Percentiles rank a stretch among this genome's conserved stretches.
Evolutionary conservation across 176 grass and related monocot species (phyloP).

Genomic region (Carex scoparia): DNA sequence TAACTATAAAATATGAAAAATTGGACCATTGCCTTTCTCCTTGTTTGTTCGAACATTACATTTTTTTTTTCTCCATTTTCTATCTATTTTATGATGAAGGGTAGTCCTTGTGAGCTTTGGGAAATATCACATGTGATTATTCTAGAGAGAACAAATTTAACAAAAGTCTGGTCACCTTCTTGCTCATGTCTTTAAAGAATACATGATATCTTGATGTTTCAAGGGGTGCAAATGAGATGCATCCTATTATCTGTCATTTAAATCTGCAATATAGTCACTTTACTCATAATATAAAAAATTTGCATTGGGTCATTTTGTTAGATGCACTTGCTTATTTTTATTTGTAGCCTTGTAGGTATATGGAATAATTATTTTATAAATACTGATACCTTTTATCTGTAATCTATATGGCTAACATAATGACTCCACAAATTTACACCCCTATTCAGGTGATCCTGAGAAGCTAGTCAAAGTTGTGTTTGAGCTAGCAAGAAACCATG

Average conservation of each 20-base stretch:
- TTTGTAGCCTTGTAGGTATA: background rate
- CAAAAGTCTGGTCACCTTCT: background rate
- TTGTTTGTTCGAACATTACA: no score
- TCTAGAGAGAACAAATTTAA: background rate
- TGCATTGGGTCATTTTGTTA: background rate
- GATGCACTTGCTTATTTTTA: background rate
- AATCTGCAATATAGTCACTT: background rate
- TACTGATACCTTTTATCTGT: background rate
- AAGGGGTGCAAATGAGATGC: background rate
- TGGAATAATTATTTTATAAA: background rate
- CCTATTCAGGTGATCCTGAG: constrained; percentile 73
- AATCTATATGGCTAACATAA: background rate
- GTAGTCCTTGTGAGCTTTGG: background rate
- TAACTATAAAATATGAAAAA: background rate
- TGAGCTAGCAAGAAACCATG: constrained; percentile 87
- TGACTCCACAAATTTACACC: background rate
- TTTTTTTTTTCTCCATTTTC: background rate
- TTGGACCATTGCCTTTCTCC: no score
- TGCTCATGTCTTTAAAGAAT: background rate
- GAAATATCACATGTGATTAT: background rate
- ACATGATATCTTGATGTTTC: no score
- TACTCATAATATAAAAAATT: background rate
- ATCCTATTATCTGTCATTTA: background rate
- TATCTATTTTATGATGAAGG: background rate
- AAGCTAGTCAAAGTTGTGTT: constrained; percentile 95